Base-by-base conservation (phyloP, 2,329 filamentous ascomycete species). In the Botryotinia narcissicola region DNA sequence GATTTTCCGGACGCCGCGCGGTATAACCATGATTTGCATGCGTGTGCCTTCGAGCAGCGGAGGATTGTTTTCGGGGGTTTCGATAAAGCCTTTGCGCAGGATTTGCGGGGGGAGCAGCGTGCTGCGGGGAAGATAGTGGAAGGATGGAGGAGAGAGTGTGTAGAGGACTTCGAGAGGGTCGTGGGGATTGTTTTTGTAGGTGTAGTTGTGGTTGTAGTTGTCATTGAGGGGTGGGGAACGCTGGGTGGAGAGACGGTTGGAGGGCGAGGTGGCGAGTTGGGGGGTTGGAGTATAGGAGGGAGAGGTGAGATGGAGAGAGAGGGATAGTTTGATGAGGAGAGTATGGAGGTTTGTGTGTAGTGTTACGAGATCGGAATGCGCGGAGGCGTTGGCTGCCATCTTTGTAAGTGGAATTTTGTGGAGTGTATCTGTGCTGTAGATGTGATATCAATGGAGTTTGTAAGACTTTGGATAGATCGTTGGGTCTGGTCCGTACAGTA, bases 111-210 rank as follows among this genome's bases (percentile, higher is more conserved):
- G 71, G 35, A 77, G 60, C 3, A 78, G 62, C 0, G 40, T 59
- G 18, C 74, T 74, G 29, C 76, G 77, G 0, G 54, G 67, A 1
- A 63, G 69, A 25, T 54, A 62, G 12, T 72, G 64, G 70, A 77
- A 77, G 4, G 59, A 72, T 1, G 73, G 59, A 12, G 73, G 74
- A 0, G 62, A 68, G 16, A 77, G 71, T 20, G 74, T 75, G 73
- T 77, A 78, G 40, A 77, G 70, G 20, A 77, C 57, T 59, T 76
- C 73, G 29, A 74, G 63, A 32, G 74, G 71, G 20, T 75, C 71
- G 29, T 57, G 40, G 35, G 57, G 67, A 10, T 54, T 44, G 44
- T 67, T n/a, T n/a, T 29, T 54, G 25, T n/a, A 44, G 46, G 44
- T 42, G 8, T 18, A 14, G 20, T 46, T 29, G 14, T 12, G 8